These are phyloP conservation scores for Postia placenta DNA, from an alignment of 768 basidiomycete species.

Conservation along the genomic window DNA sequence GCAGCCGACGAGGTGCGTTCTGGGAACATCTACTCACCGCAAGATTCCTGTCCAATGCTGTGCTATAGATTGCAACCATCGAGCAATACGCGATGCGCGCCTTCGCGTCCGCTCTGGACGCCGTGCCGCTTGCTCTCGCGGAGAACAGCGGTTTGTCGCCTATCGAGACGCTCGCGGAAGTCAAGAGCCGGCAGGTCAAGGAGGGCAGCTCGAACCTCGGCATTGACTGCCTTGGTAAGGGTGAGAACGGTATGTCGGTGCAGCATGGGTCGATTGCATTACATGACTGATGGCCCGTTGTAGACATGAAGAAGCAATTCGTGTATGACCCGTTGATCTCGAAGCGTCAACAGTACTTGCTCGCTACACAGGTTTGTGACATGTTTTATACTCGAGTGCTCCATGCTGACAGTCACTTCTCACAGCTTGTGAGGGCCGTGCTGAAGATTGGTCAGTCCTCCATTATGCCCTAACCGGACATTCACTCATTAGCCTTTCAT, in stretches of 20 bases:
- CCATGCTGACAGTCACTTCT: slow-evolving; percentile 4
- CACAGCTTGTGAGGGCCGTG: slow-evolving; percentile 75
- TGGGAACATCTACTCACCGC: neutral
- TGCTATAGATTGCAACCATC: slow-evolving; percentile 81
- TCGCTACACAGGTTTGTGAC: slow-evolving; percentile 82
- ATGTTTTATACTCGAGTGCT: neutral
- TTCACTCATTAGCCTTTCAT: slow-evolving; percentile 1
- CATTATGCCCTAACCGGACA: neutral
- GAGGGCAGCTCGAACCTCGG: slow-evolving; percentile 84
- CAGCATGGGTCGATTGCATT: neutral
- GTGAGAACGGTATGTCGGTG: slow-evolving; percentile 67
- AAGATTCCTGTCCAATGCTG: too few species aligned
- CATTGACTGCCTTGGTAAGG: slow-evolving; percentile 85
- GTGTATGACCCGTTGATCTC: slow-evolving; percentile 97
- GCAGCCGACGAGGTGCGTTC: slow-evolving; percentile 82
- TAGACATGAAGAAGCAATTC: slow-evolving; percentile 97
- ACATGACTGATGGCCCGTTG: neutral
- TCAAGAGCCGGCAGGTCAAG: slow-evolving; percentile 87
- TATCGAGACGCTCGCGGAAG: slow-evolving; percentile 93
- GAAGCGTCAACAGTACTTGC: slow-evolving; percentile 92
- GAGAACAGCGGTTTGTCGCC: slow-evolving; percentile 97
- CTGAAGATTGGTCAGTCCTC: slow-evolving; percentile 71
- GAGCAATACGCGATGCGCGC: slow-evolving; percentile 99
- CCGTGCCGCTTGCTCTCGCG: slow-evolving; percentile 92
- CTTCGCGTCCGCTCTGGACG: slow-evolving; percentile 92